phyloP scores from a whole-genome alignment of 306 rosid genomes.

The Spatholobus suberectus region DNA sequence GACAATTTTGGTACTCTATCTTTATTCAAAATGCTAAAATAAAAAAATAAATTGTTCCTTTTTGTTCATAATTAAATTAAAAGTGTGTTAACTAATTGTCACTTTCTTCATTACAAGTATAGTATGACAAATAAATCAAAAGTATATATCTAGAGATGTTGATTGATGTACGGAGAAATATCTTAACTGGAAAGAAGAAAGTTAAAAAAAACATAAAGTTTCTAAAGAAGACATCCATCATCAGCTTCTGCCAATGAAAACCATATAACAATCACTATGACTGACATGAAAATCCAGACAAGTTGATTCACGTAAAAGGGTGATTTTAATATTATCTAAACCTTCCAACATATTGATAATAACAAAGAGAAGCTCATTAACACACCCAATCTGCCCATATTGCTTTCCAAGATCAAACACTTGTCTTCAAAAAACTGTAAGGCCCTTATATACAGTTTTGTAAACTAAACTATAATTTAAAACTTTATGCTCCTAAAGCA shows the following conservation, averaged over 20 bases:
- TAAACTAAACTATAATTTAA: neutral
- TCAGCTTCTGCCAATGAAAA: constrained; percentile 56
- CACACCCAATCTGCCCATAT: constrained; percentile 50
- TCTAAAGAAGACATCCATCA: constrained; percentile 64
- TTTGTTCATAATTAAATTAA: neutral
- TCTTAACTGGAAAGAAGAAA: constrained; percentile 54
- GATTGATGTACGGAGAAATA: constrained; percentile 55
- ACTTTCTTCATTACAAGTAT: neutral
- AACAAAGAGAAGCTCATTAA: constrained; percentile 57
- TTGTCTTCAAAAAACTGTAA: constrained; percentile 61
- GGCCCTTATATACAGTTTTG: constrained; percentile 39
- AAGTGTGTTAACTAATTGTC: too few species aligned
- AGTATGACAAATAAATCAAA: constrained; percentile 6
- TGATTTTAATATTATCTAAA: constrained; percentile 32
- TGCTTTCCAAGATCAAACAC: constrained; percentile 61
- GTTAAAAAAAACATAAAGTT: constrained; percentile 66
- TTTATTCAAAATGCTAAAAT: constrained; percentile 26
- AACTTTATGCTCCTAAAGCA: neutral
- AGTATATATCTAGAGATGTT: constrained; percentile 55
- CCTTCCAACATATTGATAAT: constrained; percentile 68
- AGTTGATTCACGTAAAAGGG: constrained; percentile 19
- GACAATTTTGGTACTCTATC: neutral
- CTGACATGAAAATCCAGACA: constrained; percentile 35
- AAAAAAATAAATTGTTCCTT: neutral
- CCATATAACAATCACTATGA: constrained; percentile 14